phyloP scores from a whole-genome alignment of 495 filamentous ascomycete species.

The Penicillium pancosmium region DNA sequence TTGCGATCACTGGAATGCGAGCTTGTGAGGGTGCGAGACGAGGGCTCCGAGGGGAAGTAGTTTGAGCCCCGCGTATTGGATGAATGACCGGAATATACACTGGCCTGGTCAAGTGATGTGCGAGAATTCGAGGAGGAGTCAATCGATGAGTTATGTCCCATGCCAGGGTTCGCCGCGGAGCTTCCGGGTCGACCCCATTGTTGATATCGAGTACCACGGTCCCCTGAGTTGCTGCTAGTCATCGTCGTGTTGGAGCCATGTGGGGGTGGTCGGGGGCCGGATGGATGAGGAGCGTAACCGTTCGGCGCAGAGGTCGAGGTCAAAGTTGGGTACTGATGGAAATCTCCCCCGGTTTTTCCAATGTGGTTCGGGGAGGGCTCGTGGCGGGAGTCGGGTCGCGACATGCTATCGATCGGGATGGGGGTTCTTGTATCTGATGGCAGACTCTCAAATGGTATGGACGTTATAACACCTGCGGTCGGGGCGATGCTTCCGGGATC shows the following conservation, averaged over 20 bases:
- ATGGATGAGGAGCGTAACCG: conserved; percentile 58
- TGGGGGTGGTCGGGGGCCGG: conserved; percentile 71
- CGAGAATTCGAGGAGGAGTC: conserved; percentile 71
- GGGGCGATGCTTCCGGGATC: conserved; percentile 63
- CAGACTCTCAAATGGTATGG: conserved; percentile 86
- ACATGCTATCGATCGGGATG: conserved; percentile 74
- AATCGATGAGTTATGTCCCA: conserved; percentile 68
- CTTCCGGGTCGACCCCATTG: conserved; percentile 68
- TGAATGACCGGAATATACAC: conserved; percentile 62
- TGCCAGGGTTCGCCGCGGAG: conserved; percentile 54
- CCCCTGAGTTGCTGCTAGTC: conserved; percentile 63
- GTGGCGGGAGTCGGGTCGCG: conserved; percentile 67
- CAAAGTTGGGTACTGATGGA: conserved; percentile 86
- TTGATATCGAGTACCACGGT: conserved; percentile 67
- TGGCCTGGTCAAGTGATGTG: conserved; percentile 69
- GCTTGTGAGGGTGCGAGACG: conserved; percentile 59
- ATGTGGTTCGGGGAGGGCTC: conserved; percentile 81
- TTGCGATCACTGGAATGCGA: conserved; percentile 46
- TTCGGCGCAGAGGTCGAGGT: conserved; percentile 52
- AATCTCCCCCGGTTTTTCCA: conserved; percentile 76
- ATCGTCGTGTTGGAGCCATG: conserved; percentile 65
- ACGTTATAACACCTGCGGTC: conserved; percentile 84
- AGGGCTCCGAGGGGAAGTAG: conserved; percentile 64
- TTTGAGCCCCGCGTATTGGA: conserved; percentile 64
- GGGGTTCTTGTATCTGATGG: conserved; percentile 67